Evolutionary conservation across 768 basidiomycete genomes (phyloP), one percentile per base, ranked within the genome.

Genomic region (Trametes sanguinea): DNA sequence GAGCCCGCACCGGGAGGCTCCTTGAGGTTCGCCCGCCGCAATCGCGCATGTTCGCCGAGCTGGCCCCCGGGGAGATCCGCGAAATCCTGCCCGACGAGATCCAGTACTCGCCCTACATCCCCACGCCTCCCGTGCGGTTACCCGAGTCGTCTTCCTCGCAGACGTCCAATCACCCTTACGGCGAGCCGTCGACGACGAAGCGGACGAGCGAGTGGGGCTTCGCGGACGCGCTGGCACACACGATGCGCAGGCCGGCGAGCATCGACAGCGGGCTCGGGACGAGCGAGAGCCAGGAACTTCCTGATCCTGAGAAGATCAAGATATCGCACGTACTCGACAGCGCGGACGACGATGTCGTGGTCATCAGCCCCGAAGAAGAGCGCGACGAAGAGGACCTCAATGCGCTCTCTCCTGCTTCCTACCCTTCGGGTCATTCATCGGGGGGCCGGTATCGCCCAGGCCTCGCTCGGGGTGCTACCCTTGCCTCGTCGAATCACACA

Each of bases 171-270:
- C 65, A 72, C 48, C 63, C 72, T 5, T 72, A 72, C 45, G 64
- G 50, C 22, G 22, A 1, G 22, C 22, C 22, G 1, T 67, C 67
- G 4, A 55, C 62, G 45, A 68, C 75, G n/a, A 81, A 62, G 81
- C 83, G 72, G 80, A 74, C 52, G 40, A 72, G 71, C 57, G 71
- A 72, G 29, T 82, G 85, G 43, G 86, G 84, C 10, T 80, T 90
- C 7, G 87, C 83, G 8, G 87, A 89, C 62, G 83, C 85, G 16
- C 76, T 92, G 39, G 81, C 80, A 2, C 81, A 82, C 66, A 72
- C 68, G 75, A 81, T 60, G 75, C 75, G 45, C 62, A 64, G 71
- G 64, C 47, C 59, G 39, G 50, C 58, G 14, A 76, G 74, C 55
- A 62, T 63, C 2, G 81, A 83, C 59, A 83, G 81, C 51, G 84